Percentiles rank a stretch among this genome's conserved stretches.
Conservation (phyloP, 2,329 filamentous ascomycete genomes). For the Ophiostoma sp. region DNA sequence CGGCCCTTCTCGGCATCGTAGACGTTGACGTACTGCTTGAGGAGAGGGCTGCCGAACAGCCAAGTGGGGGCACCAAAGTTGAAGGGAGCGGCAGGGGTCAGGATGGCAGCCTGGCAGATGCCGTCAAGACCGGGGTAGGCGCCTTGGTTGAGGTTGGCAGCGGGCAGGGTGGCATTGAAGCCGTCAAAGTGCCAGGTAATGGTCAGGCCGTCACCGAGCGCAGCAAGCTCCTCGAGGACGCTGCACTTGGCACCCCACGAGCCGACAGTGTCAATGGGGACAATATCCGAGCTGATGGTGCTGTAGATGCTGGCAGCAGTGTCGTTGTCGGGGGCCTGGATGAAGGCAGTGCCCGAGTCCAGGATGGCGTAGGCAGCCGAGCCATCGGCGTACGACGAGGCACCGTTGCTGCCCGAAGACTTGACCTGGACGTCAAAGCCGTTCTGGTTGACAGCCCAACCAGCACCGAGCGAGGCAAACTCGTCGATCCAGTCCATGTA, state of each 20-base stretch:
- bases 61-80: conserved; percentile 31
- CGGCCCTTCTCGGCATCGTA: conserved; percentile 37
- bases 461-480: conserved; percentile 33
- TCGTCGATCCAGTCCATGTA: conserved; percentile 32
- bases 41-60: conserved; percentile 37
- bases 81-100: conserved; percentile 26
- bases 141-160: conserved; percentile 36
- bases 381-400: not conserved
- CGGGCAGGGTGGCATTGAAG: conserved; percentile 35
- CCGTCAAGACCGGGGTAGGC: conserved; percentile 33
- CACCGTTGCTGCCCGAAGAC: not conserved
- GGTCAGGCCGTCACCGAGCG: conserved; percentile 21
- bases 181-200: conserved; percentile 1
- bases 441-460: conserved; percentile 3
- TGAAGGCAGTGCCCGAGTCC: conserved; percentile 37
- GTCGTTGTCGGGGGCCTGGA: conserved; percentile 35
- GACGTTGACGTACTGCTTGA: conserved; percentile 40
- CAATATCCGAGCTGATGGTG: conserved; percentile 35
- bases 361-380: conserved; percentile 28
- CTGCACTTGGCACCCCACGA: conserved; percentile 38
- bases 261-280: conserved; percentile 35
- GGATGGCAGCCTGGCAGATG: conserved; percentile 38
- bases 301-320: conserved; percentile 36
- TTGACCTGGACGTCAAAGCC: not conserved
- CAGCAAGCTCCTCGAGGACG: conserved; percentile 35